phyloP scores from a whole-genome alignment of 208 protist genomes.

The Tritrichomonas musculus region DNA sequence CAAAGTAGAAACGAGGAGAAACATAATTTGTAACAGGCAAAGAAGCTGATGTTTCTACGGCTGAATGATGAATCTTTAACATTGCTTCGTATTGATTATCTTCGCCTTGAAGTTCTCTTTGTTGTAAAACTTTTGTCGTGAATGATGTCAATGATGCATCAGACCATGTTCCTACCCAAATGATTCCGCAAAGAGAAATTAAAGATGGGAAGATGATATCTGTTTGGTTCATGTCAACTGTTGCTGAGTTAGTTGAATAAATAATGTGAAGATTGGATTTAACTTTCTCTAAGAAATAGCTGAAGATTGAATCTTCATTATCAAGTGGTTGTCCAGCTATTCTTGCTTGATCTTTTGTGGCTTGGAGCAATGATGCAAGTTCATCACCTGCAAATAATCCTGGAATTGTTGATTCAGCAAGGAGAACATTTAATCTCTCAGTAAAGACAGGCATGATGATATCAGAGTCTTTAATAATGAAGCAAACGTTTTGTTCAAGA shows the following conservation, averaged over 20 bases:
- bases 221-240: constrained; percentile 79
- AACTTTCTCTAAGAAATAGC: constrained; percentile 83
- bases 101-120: background rate
- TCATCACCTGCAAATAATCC: constrained; percentile 97
- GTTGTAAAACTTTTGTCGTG: background rate
- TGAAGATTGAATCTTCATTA: constrained; percentile 52
- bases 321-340: background rate
- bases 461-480: constrained; percentile 98
- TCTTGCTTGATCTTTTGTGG: background rate
- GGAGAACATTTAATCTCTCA: constrained; percentile 98
- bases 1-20: constrained; percentile 76
- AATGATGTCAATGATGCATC: background rate
- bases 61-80: background rate
- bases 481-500: constrained; percentile 89
- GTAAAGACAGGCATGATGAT: constrained; percentile 92
- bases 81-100: background rate
- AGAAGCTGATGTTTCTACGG: background rate
- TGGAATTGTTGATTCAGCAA: constrained; percentile 92
- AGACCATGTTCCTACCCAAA: constrained; percentile 81
- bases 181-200: constrained; percentile 97
- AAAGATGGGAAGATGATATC: constrained; percentile 90
- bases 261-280: constrained; percentile 93
- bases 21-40: background rate
- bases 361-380: constrained; percentile 75
- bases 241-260: constrained; percentile 98